Conservation (phyloP, 176 grass and related monocot genomes). For the Rhynchospora breviuscula region DNA sequence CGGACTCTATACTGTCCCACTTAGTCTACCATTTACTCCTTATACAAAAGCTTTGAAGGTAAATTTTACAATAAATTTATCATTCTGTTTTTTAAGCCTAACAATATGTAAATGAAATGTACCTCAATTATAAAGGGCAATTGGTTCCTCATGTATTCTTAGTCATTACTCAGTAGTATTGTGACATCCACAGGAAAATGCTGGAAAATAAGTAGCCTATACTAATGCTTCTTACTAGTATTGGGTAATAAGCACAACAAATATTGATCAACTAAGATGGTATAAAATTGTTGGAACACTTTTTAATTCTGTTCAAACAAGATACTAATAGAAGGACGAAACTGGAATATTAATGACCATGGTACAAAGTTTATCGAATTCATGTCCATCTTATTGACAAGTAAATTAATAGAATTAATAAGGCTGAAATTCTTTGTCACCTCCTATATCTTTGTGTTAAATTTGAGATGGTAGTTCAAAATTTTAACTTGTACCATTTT, state of each 20-base stretch:
- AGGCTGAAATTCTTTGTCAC: background rate
- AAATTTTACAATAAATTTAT: background rate
- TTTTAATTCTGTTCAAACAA: background rate
- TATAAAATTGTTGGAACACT: background rate
- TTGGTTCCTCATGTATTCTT: too few relatives aligned
- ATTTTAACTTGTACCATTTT: background rate
- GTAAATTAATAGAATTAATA: background rate
- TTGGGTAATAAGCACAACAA: background rate
- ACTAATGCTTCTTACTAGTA: background rate
- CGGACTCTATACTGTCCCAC: conserved; percentile 7
- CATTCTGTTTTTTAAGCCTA: background rate
- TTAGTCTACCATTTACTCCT: conserved; percentile 17
- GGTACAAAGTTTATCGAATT: background rate
- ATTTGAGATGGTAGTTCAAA: too few relatives aligned
- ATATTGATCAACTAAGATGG: background rate
- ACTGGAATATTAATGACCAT: background rate
- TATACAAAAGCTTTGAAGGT: conserved; percentile 24
- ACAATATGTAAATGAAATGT: background rate
- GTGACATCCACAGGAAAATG: background rate
- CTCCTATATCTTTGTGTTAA: background rate
- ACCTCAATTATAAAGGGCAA: too few relatives aligned
- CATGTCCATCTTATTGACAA: background rate
- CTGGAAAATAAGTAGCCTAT: background rate
- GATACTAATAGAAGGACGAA: background rate
- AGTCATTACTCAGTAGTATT: too few relatives aligned